Evolutionary conservation across 2,329 filamentous ascomycete genomes (phyloP), one percentile per base, ranked within the genome.

Genomic region (Colletotrichum spaethianum): DNA sequence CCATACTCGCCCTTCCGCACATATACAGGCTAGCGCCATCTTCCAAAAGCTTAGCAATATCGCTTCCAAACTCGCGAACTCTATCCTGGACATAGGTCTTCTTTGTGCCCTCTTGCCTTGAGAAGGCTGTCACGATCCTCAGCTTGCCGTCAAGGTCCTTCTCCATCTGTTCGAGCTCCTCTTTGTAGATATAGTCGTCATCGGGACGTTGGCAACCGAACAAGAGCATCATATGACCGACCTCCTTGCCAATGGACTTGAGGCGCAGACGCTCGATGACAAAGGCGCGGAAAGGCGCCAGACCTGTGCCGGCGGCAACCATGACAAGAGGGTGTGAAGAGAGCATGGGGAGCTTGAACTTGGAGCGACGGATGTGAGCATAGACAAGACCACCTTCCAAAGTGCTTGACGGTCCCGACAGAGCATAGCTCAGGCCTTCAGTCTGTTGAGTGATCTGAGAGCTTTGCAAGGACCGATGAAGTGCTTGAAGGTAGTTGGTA

Each of bases 271-370:
- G 80, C 72, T 86, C 83, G 26, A 80, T 63, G 42, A 77, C 67
- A 68, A 81, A 81, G 12, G 75, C 79, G 1, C 78, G 77, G 75
- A 81, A 79, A 0, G 86, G 86, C 1, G 86, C 86, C 16, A 88
- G 78, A 18, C 87, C 87, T 0, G 86, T 87, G 2, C 87, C 88
- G 0, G 87, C 83, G 0, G 79, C 85, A 5, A 88, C 80, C 82
- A 88, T 86, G 67, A 90, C 80, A 14, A 90, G 78, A 0, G 88
- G 86, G 0, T 81, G 83, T 4, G 81, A 77, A 1, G 74, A 60
- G 2, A 80, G 76, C 36, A 80, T 74, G 0, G 85, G 86, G 1
- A 87, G 81, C 65, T 83, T 83, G 80, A 87, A 87, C 66, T 52
- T 81, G 56, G 4, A 80, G 63, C 73, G 56, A 18, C 64, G 64